Base-by-base conservation (phyloP, 352 stramenopile genomes). In the Pythium myriotylum region DNA sequence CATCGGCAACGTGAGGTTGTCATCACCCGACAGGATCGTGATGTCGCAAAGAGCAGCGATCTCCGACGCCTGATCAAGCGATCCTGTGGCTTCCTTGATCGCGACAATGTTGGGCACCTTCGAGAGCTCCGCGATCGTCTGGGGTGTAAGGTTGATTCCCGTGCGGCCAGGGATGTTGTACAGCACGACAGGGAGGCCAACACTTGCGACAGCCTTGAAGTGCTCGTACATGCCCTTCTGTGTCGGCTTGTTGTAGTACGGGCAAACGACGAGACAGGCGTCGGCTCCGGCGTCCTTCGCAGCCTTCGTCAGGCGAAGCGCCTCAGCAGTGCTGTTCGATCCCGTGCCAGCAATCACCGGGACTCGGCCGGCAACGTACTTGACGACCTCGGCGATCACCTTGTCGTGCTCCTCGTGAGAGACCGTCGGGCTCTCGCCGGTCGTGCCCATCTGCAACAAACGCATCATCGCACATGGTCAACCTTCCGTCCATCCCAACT, bases 221-320 rank as follows among this genome's bases (percentile, higher is more conserved):
- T 99, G 96, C 35, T 95, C 79, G 55, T 98, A 94, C 47, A 99
- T 70, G 14, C 90, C 94, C 68, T 95, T 89, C 77, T 99, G 97
- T 20, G 96, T 98, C 37, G 97, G 97, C 83, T 99, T 99, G 77
- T 99, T 97, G 81, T 99, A 99, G 79, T 99, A 99, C 48, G 97
- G 97, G 60, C 95, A 98, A 4, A 99, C 96, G 29, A 99, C 84
- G 2, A 99, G 79, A 47, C 82, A 96, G 26, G 94, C 96, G 74
- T 99, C 96, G 49, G 88, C 94, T 16, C 97, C 97, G 20, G 88
- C 80, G 54, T 98, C 90, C 59, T 97, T 97, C 33, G 95, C 93
- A 19, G 86, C 84, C 32, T 81, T 74, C 20, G 89, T 97, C 56
- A 95, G 54, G n/a, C 86, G 86, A 70, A 97, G 69, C 20, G 88